Percentiles rank a stretch among this genome's conserved stretches.
These are phyloP conservation scores for Chalciporus piperatus DNA, from an alignment of 768 basidiomycete species.

Conservation along the genomic window DNA sequence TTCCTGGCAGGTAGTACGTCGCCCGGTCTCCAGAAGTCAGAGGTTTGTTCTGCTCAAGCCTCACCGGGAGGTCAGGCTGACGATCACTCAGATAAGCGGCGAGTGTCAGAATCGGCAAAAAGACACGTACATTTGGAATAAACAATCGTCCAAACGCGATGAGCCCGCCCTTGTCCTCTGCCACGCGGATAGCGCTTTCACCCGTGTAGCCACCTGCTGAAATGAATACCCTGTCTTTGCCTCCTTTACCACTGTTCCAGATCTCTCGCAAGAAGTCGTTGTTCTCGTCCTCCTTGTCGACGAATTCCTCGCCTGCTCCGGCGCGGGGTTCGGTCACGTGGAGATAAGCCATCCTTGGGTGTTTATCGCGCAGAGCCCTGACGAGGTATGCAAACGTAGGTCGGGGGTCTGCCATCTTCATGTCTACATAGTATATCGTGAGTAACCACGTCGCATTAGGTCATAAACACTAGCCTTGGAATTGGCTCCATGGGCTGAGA, in stretches of 20 bases:
- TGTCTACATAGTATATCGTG: conserved; percentile 12
- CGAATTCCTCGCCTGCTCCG: conserved; percentile 5
- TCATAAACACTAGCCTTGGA: conserved; percentile 25
- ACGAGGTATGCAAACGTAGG: conserved; percentile 54
- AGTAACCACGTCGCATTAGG: background rate
- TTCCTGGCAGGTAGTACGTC: conserved; percentile 25
- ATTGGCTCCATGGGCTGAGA: conserved; percentile 40
- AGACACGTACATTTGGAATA: conserved; percentile 1
- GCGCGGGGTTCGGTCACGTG: conserved; percentile 45
- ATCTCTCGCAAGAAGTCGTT: conserved; percentile 45
- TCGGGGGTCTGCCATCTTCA: conserved; percentile 53
- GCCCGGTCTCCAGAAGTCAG: conserved; percentile 17
- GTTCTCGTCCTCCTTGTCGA: conserved; percentile 17
- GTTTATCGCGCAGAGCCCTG: conserved; percentile 31
- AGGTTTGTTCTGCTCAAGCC: conserved; percentile 18
- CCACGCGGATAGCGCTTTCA: conserved; percentile 35
- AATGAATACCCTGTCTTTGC: conserved; percentile 28
- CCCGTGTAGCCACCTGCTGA: conserved; percentile 43
- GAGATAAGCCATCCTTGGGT: conserved; percentile 44
- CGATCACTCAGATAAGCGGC: background rate
- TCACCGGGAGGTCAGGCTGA: conserved; percentile 30
- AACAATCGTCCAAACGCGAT: conserved; percentile 28
- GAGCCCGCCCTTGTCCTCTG: conserved; percentile 24
- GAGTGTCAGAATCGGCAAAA: background rate
- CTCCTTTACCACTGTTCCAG: conserved; percentile 33